phyloP scores from a whole-genome alignment of 2,329 filamentous ascomycete genomes.

The Thyridium curvatum region DNA sequence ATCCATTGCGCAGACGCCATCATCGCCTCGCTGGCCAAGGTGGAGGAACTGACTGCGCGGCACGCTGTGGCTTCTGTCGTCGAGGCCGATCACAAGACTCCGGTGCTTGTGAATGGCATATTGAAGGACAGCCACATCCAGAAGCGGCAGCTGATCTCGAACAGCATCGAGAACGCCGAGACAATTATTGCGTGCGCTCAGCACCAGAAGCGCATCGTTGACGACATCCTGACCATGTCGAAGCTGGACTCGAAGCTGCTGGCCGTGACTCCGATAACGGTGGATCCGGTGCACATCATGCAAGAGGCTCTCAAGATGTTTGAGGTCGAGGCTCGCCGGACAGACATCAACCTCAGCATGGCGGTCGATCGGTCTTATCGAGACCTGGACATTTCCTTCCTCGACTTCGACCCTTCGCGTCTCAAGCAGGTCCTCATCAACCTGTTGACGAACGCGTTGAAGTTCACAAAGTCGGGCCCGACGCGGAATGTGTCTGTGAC shows the following conservation, averaged over 20 bases:
- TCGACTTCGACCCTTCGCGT: constrained; percentile 64
- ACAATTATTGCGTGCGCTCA: constrained; percentile 73
- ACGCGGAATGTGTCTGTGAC: constrained; percentile 47
- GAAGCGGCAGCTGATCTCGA: constrained; percentile 40
- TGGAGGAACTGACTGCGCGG: constrained; percentile 29
- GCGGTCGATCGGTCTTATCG: constrained; percentile 56
- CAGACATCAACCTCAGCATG: constrained; percentile 61
- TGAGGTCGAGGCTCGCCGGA: constrained; percentile 64
- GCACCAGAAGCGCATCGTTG: constrained; percentile 75
- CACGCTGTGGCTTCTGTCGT: constrained; percentile 10
- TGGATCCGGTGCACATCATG: constrained; percentile 61
- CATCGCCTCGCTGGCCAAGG: constrained; percentile 38
- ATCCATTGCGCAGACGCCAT: constrained; percentile 71
- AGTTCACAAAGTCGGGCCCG: constrained; percentile 64
- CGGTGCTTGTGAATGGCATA: constrained; percentile 1
- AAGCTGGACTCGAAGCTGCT: constrained; percentile 73
- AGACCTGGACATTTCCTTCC: constrained; percentile 54
- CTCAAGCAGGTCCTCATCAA: constrained; percentile 78
- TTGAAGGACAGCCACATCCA: constrained; percentile 19
- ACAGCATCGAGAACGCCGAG: constrained; percentile 66
- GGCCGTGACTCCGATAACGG: constrained; percentile 63
- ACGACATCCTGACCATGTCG: constrained; percentile 66
- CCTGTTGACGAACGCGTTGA: constrained; percentile 73
- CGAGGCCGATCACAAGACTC: constrained; percentile 12
- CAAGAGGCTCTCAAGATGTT: constrained; percentile 70